A percentile compares a stretch with the other conserved stretches of the same genome.
These are phyloP conservation scores for Aspergillus sp. DNA, from an alignment of 2,329 filamentous ascomycete species.

Conservation along the genomic window DNA sequence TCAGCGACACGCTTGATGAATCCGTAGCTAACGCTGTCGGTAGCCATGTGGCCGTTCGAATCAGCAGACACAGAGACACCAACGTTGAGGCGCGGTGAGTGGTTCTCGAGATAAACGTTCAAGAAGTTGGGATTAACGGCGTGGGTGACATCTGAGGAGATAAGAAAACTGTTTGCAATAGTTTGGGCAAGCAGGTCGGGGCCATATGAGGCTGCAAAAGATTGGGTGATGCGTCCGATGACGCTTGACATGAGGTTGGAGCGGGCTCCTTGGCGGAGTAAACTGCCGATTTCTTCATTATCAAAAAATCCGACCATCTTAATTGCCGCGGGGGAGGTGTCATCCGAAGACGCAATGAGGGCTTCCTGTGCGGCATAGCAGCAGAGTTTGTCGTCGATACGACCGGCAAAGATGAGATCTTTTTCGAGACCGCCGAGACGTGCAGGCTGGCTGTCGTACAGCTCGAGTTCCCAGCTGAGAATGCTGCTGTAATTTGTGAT, in stretches of 20 bases:
- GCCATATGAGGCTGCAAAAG: conserved; percentile 51
- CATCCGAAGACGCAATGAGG: conserved; percentile 66
- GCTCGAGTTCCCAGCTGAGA: conserved; percentile 94
- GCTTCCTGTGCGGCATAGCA: conserved; percentile 87
- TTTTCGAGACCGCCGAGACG: conserved; percentile 80
- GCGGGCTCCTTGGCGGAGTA: conserved; percentile 83
- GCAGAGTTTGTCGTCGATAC: conserved; percentile 97
- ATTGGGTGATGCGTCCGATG: conserved; percentile 76
- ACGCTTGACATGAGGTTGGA: conserved; percentile 83
- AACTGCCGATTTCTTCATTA: conserved; percentile 92
- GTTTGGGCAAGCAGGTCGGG: conserved; percentile 71
- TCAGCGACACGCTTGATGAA: conserved; percentile 78
- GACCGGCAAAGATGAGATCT: conserved; percentile 91
- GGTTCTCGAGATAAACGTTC: conserved; percentile 76
- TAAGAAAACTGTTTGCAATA: conserved; percentile 86
- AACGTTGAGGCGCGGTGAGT: conserved; percentile 84
- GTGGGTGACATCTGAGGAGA: conserved; percentile 91
- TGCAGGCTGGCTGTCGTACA: conserved; percentile 87
- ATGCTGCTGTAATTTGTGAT: conserved; percentile 73
- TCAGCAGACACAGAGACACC: conserved; percentile 80
- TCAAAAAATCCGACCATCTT: conserved; percentile 95
- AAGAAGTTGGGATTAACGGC: conserved; percentile 95
- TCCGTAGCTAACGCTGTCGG: conserved; percentile 80
- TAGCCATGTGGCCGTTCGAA: conserved; percentile 94
- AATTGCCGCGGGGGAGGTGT: conserved; percentile 61